Conservation (phyloP, 345 rosid species). For the Brassica carinata region DNA sequence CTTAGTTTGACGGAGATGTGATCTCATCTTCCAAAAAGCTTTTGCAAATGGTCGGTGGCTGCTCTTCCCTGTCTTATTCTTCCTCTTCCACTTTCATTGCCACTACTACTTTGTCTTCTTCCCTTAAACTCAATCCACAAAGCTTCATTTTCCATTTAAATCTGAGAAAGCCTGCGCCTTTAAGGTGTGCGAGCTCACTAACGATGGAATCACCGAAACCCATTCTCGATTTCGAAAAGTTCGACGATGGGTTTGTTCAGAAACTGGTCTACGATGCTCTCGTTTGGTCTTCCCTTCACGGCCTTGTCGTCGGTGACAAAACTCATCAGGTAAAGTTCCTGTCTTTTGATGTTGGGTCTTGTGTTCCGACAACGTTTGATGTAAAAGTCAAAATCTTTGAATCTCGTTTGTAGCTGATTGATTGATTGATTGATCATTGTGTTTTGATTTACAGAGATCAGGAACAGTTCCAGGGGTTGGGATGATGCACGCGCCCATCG, state of each 20-base stretch:
- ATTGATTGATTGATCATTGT: neutral
- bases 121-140: constrained; percentile 31
- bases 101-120: constrained; percentile 16
- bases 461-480: constrained; percentile 95
- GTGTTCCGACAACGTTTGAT: neutral
- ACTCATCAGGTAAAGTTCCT: constrained; percentile 54
- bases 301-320: constrained; percentile 90
- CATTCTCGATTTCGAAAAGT: constrained; percentile 49
- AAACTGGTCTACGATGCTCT: constrained; percentile 86
- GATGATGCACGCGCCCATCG: constrained; percentile 83
- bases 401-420: neutral
- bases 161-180: constrained; percentile 31
- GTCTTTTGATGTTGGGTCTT: neutral
- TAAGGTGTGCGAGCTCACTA: constrained; percentile 45
- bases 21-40: constrained; percentile 16
- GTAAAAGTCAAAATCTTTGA: neutral
- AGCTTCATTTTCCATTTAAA: constrained; percentile 32
- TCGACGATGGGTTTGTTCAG: constrained; percentile 63
- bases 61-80: constrained; percentile 44
- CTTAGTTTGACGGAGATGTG: constrained; percentile 29
- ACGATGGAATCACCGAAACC: constrained; percentile 52
- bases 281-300: constrained; percentile 96
- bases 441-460: constrained; percentile 61
- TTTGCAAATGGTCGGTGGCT: constrained; percentile 56
- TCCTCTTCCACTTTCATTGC: constrained; percentile 18